A percentile compares a stretch with the other conserved stretches of the same genome.
Evolutionary conservation across 768 basidiomycete genomes (phyloP).

Genomic region (Pholiota molesta): DNA sequence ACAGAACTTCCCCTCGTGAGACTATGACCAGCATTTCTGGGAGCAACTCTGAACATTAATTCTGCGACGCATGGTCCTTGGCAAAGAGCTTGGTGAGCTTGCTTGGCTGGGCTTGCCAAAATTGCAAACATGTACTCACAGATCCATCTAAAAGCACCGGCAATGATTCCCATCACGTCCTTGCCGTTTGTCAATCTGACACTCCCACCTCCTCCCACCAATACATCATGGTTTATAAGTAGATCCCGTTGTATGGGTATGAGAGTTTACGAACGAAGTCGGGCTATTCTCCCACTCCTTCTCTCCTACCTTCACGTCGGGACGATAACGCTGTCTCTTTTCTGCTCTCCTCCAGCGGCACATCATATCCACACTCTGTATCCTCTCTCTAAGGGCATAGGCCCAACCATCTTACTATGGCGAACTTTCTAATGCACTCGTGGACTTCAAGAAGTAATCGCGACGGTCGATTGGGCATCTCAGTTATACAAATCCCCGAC

Average conservation of each 20-base stretch:
- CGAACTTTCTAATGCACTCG: conserved; percentile 19
- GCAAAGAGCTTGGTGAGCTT: conserved; percentile 9
- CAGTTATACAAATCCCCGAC: conserved; percentile 22
- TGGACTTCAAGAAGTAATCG: conserved; percentile 12
- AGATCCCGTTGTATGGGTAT: conserved; percentile 21
- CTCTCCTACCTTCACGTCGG: conserved; percentile 23
- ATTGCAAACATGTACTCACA: conserved; percentile 15
- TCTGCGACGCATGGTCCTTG: conserved; percentile 15
- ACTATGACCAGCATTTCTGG: neutral
- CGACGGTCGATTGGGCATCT: conserved; percentile 8
- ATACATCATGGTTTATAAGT: conserved; percentile 24
- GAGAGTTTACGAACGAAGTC: conserved; percentile 20
- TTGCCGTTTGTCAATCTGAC: conserved; percentile 4
- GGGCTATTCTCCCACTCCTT: conserved; percentile 25
- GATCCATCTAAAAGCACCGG: conserved; percentile 8
- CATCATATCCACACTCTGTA: conserved; percentile 7
- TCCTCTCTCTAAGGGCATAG: conserved; percentile 15
- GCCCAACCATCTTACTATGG: conserved; percentile 20
- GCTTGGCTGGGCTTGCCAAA: conserved; percentile 12
- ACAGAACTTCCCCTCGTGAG: neutral
- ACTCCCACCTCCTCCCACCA: conserved; percentile 6
- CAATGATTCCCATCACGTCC: conserved; percentile 10
- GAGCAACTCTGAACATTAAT: neutral
- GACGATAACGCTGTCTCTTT: conserved; percentile 20
- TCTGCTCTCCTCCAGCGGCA: conserved; percentile 15